These are phyloP conservation scores for Cadophora sp. DNA, from an alignment of 2,329 filamentous ascomycete species.

Conservation along the genomic window DNA sequence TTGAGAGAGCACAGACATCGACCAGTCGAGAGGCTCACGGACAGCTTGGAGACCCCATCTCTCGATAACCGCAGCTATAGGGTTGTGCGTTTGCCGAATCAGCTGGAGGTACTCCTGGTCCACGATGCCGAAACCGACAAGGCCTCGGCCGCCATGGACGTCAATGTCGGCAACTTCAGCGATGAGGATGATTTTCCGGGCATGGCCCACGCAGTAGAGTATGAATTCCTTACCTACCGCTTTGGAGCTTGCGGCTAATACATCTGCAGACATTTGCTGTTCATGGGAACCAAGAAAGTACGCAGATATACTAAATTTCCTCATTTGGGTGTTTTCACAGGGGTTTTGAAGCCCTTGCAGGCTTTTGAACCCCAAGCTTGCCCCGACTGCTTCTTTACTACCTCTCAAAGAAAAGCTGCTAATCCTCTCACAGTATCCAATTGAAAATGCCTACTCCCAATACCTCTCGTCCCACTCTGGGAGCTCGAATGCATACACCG, in stretches of 20 bases:
- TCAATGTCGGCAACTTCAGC: conserved; percentile 95
- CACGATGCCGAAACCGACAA: conserved; percentile 97
- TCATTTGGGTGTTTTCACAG: neutral
- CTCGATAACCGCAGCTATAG: conserved; percentile 88
- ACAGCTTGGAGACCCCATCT: conserved; percentile 77
- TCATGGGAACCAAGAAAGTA: conserved; percentile 98
- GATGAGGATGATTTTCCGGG: conserved; percentile 91
- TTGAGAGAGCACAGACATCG: conserved; percentile 43
- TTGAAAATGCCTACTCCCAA: conserved; percentile 94
- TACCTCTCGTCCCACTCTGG: conserved; percentile 92
- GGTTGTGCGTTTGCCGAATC: conserved; percentile 85
- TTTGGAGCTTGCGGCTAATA: conserved; percentile 50
- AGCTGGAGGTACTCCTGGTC: conserved; percentile 89
- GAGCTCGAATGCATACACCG: conserved; percentile 94
- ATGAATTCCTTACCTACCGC: neutral
- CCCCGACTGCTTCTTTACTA: neutral
- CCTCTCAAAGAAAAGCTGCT: conserved; percentile 23
- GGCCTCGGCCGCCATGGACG: conserved; percentile 92
- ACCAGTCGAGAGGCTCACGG: conserved; percentile 38
- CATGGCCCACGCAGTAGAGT: conserved; percentile 84
- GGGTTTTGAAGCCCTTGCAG: neutral
- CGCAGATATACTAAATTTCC: neutral
- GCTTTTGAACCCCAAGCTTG: neutral
- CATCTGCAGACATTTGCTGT: conserved; percentile 66
- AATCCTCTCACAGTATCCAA: conserved; percentile 69